Conservation (phyloP, 306 rosid species). For the Macrotyloma uniflorum region DNA sequence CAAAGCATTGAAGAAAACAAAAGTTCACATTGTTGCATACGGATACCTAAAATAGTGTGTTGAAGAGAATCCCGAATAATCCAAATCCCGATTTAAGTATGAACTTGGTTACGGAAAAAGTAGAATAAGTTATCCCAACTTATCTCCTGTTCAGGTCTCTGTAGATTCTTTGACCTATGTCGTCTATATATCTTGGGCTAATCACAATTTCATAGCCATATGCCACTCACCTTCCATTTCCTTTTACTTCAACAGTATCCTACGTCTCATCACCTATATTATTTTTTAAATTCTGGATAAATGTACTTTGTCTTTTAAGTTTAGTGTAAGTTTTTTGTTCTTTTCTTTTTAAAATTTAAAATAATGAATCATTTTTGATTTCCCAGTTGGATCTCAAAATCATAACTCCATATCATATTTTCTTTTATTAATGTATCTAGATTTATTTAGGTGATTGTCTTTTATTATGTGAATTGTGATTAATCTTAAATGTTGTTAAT, state of each 20-base stretch:
- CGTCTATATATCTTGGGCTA: not conserved
- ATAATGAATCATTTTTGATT: too few relatives aligned
- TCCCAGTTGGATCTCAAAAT: too few relatives aligned
- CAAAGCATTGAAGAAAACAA: conserved; percentile 35
- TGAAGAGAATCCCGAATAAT: conserved; percentile 6
- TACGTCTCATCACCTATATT: not conserved
- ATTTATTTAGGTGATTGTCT: too few relatives aligned
- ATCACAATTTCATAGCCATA: conserved; percentile 23
- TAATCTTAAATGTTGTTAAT: too few relatives aligned
- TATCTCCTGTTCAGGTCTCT: conserved; percentile 30
- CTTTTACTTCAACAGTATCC: not conserved
- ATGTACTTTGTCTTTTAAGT: too few relatives aligned
- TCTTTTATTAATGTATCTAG: too few relatives aligned
- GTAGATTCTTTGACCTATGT: conserved; percentile 33
- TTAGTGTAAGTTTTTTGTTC: too few relatives aligned
- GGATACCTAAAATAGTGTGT: conserved; percentile 15
- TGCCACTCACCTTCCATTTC: conserved; percentile 17
- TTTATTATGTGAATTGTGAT: too few relatives aligned
- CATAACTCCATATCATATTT: too few relatives aligned
- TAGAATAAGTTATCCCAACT: conserved; percentile 3
- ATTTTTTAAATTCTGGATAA: not conserved
- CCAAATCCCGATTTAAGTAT: conserved; percentile 44
- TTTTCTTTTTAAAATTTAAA: too few relatives aligned
- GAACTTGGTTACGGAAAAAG: conserved; percentile 22
- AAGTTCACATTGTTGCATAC: conserved; percentile 20